Percentiles rank a stretch among this genome's conserved stretches.
Evolutionary conservation across 139 green algal genomes (phyloP).

Genomic region (Chlamydomonas sp.): DNA sequence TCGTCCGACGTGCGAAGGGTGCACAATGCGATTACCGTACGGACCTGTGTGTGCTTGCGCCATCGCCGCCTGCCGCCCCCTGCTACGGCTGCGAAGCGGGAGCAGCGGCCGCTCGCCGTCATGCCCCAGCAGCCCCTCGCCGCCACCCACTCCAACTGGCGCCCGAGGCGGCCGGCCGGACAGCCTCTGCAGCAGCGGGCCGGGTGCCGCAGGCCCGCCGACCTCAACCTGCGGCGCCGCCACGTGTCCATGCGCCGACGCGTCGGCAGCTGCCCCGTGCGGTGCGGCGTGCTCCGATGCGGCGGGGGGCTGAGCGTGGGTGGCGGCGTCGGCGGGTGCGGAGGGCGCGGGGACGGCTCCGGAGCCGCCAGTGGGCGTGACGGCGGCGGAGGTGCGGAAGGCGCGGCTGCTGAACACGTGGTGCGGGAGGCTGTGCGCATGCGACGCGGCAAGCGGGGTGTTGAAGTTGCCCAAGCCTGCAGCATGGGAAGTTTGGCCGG

Average conservation of each 20-base stretch:
- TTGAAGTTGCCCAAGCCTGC: background rate
- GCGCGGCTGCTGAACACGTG: background rate
- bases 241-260: background rate
- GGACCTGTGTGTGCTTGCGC: too few species aligned
- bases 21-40: too few species aligned
- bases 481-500: background rate
- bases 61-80: too few species aligned
- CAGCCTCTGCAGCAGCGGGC: too few species aligned
- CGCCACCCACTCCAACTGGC: too few species aligned
- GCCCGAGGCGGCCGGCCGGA: background rate
- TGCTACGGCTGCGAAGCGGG: too few species aligned
- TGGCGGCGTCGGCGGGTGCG: background rate
- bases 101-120: too few species aligned
- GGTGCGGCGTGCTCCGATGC: background rate
- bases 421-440: background rate
- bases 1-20: too few species aligned
- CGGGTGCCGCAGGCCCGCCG: background rate
- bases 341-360: background rate
- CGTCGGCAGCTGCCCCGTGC: background rate
- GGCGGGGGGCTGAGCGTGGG: background rate
- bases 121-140: too few species aligned
- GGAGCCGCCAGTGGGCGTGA: background rate
- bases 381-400: background rate
- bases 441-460: background rate
- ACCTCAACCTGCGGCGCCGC: background rate